Evolutionary conservation across 192 early-diverging fungal genomes (phyloP), one percentile per base, ranked within the genome.

Genomic region (Pilobolus umbonatus): DNA sequence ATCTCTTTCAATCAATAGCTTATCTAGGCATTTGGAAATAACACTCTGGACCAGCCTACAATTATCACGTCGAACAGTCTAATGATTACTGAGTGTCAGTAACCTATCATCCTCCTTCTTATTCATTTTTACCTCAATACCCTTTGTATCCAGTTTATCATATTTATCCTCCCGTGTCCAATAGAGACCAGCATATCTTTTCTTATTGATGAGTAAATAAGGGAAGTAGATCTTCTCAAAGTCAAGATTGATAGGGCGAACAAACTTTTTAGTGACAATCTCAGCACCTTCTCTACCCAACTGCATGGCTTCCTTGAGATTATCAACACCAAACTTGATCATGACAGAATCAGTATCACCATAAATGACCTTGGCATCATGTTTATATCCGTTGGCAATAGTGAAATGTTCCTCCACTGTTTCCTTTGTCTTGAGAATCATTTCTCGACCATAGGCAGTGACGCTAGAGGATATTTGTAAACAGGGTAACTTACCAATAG

Each of bases 171-270:
- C 80, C n/a, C 76, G 81, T 11, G 94, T 96, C 96, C 96, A 98
- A 72, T 96, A 99, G 15, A 99, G 68, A 15, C 95, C 96, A 30
- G 95, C 94, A 71, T 98, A 99, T 32, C 94, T 83, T 77, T 99
- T 99, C 75, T 99, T 99, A 82, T 88, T 98, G 62, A 99, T 98
- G 30, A 99, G 74, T 53, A 99, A 68, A 67, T 98, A 99, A 19
- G 95, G 95, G 59, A 87, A 98, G 52, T 99, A 98, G n/a, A 96
- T 93, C 66, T 99, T 98, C 67, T 98, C 95, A 61, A 98, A 98
- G 67, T 98, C 96, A n/a, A 98, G 76, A 64, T 96, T 96, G 75
- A 98, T 98, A 2, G 95, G 96, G 12, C 76, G 81, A 21, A 92
- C 69, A 62, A 99, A 99, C 59, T 88, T 78, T 21, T 61, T 72